Evolutionary conservation across 768 basidiomycete genomes (phyloP).

Genomic region (Termitomyces sp.): DNA sequence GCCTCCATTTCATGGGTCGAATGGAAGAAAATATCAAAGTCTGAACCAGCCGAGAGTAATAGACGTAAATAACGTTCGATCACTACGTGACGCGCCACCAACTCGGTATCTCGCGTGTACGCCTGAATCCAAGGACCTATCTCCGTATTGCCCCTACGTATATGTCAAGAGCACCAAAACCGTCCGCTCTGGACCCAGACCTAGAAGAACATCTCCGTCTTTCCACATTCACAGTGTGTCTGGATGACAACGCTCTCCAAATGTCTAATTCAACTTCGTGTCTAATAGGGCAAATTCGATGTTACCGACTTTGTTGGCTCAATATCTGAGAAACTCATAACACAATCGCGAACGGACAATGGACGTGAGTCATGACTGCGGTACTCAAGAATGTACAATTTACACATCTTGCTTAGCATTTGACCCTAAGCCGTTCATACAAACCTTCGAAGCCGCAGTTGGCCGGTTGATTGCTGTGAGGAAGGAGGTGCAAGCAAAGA

Average conservation of each 20-base stretch:
- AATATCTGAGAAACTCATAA: slow-evolving; percentile 84
- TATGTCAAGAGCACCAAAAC: slow-evolving; percentile 13
- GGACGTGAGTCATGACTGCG: slow-evolving; percentile 52
- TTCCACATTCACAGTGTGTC: slow-evolving; percentile 50
- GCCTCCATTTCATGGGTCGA: slow-evolving; percentile 16
- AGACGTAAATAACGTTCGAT: slow-evolving; percentile 17
- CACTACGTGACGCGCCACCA: neutral
- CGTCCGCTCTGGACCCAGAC: slow-evolving; percentile 41
- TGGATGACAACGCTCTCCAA: neutral
- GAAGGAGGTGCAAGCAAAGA: slow-evolving; percentile 86
- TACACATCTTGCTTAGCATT: slow-evolving; percentile 57
- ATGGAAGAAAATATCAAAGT: neutral
- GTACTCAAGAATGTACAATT: neutral
- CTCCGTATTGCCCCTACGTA: neutral
- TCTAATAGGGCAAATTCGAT: slow-evolving; percentile 78
- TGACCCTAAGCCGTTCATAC: slow-evolving; percentile 89
- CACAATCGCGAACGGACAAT: slow-evolving; percentile 76
- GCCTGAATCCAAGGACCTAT: neutral
- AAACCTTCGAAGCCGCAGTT: slow-evolving; percentile 87
- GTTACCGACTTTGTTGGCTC: slow-evolving; percentile 85
- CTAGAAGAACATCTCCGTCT: slow-evolving; percentile 52
- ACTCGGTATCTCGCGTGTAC: neutral
- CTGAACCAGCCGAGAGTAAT: slow-evolving; percentile 14
- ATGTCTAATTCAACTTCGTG: slow-evolving; percentile 1
- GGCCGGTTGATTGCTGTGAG: slow-evolving; percentile 84